Percentiles rank a stretch among this genome's conserved stretches.
Evolutionary conservation across 2,329 filamentous ascomycete genomes (phyloP).

Genomic region (Fusarium sp.): DNA sequence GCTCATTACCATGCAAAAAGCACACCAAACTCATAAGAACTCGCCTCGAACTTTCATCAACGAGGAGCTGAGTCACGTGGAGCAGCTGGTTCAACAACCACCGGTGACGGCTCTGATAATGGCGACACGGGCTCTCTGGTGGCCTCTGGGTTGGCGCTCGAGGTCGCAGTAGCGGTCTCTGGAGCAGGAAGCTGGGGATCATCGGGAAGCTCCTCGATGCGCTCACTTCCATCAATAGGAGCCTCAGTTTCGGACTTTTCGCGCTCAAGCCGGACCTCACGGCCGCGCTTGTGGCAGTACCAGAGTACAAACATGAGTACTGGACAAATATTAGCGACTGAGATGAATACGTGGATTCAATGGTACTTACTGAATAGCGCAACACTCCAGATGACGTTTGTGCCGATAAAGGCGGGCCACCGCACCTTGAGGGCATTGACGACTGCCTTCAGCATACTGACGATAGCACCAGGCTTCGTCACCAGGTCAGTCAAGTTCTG

Average conservation of each 20-base stretch:
- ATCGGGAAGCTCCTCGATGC: slow-evolving; percentile 63
- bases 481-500: slow-evolving; percentile 82
- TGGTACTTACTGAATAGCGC: slow-evolving; percentile 80
- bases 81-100: slow-evolving; percentile 13
- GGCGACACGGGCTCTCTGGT: slow-evolving; percentile 34
- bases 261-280: slow-evolving; percentile 80
- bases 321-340: slow-evolving; percentile 45
- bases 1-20: slow-evolving; percentile 18
- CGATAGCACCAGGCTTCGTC: slow-evolving; percentile 87
- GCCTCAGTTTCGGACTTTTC: slow-evolving; percentile 54
- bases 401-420: slow-evolving; percentile 91
- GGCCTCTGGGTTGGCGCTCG: slow-evolving; percentile 2
- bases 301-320: slow-evolving; percentile 94
- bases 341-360: neutral
- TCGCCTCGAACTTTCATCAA: slow-evolving; percentile 2
- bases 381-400: slow-evolving; percentile 90
- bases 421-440: slow-evolving; percentile 86
- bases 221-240: slow-evolving; percentile 50
- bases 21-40: neutral
- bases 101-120: slow-evolving; percentile 21
- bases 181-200: slow-evolving; percentile 56
- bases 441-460: slow-evolving; percentile 87
- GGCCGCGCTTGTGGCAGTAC: slow-evolving; percentile 97
- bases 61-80: slow-evolving; percentile 13
- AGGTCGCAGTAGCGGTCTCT: slow-evolving; percentile 15